Evolutionary conservation across 139 green algal genomes (phyloP).

Genomic region (Bryopsis sp.): DNA sequence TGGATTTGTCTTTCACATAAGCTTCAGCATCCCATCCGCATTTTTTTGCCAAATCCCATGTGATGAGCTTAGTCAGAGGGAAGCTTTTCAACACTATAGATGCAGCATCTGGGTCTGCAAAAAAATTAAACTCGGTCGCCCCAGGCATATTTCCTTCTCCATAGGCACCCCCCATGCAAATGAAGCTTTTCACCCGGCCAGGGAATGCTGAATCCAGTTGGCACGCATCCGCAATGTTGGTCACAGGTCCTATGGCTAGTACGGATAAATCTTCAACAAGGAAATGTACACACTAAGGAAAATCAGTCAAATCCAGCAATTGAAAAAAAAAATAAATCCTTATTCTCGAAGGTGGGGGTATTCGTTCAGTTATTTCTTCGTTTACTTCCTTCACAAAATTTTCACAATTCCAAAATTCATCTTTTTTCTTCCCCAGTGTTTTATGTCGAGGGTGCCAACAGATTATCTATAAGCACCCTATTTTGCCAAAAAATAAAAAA

Average conservation of each 20-base stretch:
- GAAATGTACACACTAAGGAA: background rate
- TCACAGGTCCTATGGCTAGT: slow-evolving; percentile 3
- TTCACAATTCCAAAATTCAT: no score
- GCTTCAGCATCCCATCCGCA: no score
- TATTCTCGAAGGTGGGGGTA: no score
- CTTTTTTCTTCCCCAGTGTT: no score
- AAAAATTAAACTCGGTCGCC: slow-evolving; percentile 10
- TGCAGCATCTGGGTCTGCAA: slow-evolving; percentile 6
- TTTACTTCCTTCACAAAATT: no score
- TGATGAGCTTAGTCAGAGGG: background rate
- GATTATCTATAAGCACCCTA: no score
- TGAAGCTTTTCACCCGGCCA: background rate
- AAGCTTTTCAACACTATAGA: background rate
- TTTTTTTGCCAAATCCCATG: no score
- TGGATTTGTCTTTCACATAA: no score
- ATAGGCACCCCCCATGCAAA: background rate
- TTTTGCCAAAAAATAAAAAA: no score
- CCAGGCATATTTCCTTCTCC: background rate
- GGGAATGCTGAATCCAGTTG: slow-evolving; percentile 3
- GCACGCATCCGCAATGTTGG: background rate
- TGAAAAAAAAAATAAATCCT: background rate
- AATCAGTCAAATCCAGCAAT: background rate
- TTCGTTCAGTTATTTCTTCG: no score
- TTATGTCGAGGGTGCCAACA: no score
- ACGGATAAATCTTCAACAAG: background rate